Conservation (phyloP, 2,329 filamentous ascomycete genomes). For the Gliomastix tumulicola region DNA sequence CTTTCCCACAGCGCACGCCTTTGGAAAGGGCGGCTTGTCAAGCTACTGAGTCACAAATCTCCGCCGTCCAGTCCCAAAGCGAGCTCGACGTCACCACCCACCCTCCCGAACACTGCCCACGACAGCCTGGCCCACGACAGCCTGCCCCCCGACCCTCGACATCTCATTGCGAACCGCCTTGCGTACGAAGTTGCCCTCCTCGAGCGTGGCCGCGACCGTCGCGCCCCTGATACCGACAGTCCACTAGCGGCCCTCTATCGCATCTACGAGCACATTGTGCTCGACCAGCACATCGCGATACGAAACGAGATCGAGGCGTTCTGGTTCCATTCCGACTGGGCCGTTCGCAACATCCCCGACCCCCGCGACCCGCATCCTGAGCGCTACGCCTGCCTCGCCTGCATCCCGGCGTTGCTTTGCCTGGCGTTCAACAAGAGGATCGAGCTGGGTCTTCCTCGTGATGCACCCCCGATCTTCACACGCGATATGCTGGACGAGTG, state of each 20-base stretch:
- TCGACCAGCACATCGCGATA: conserved; percentile 9
- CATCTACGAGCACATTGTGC: conserved; percentile 9
- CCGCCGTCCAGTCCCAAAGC: too few species aligned
- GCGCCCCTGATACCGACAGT: too few species aligned
- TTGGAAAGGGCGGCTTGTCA: too few species aligned
- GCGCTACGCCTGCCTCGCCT: conserved; percentile 12
- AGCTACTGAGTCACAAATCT: too few species aligned
- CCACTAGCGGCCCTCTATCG: conserved; percentile 12
- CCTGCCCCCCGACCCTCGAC: too few species aligned
- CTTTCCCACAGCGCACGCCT: too few species aligned
- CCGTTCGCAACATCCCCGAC: conserved; percentile 9
- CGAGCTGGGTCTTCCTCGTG: conserved; percentile 9
- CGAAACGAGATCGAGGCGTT: conserved; percentile 11
- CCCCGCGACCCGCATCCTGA: conserved; percentile 10
- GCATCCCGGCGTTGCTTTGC: conserved; percentile 8
- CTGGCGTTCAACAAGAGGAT: conserved; percentile 10
- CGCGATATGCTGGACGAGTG: conserved; percentile 9
- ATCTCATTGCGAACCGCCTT: too few species aligned
- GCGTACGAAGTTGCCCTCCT: too few species aligned
- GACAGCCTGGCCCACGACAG: too few species aligned
- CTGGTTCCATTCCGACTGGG: conserved; percentile 9
- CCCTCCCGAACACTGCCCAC: too few species aligned
- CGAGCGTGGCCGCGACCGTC: too few species aligned
- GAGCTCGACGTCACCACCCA: too few species aligned
- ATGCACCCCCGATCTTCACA: conserved; percentile 9